Base-by-base conservation (phyloP, 2,329 filamentous ascomycete species). In the Parascedosporium putredinis region DNA sequence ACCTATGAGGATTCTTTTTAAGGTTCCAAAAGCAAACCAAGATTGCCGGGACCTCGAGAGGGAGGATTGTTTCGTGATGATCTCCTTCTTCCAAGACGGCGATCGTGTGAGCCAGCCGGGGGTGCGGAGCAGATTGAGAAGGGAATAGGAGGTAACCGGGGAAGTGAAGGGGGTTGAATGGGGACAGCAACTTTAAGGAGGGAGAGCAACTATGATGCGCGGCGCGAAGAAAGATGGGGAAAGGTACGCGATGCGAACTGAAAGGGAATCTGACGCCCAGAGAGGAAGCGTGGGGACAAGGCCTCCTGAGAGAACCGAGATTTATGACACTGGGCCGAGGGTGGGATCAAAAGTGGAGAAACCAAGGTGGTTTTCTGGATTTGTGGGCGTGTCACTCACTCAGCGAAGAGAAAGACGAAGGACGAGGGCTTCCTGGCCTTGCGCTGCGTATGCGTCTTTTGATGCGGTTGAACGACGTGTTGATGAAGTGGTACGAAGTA, bases 71-170 rank as follows among this genome's bases (percentile, higher is more conserved):
- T 49, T 43, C 47, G 47, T 42, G 34, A 42, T 42, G 47, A 49
- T 49, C 47, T 23, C 9, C 44, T 49, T 18, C 34, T 49, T 43
- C 34, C 47, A 49, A 36, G 31, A 48, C 9, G 33, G 61, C 57
- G 58, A 57, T 59, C 56, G 56, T 58, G 57, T 58, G 59, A 55
- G 56, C 50, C 54, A 53, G 55, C 54, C 52, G 43, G 10, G 34
- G 22, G 33, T 25, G 20, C 18, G 40, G 18, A 43, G n/a, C n/a
- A n/a, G n/a, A n/a, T n/a, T n/a, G n/a, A n/a, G n/a, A n/a, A n/a
- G n/a, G n/a, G 29, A n/a, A 24, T 44, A 50, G 50, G 45, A 56
- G 58, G 56, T 55, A 58, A 50, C 52, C 55, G 53, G 56, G 55
- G 55, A 52, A 56, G 49, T 51, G 42, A 51, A 55, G 51, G 8